phyloP scores from a whole-genome alignment of 2,329 filamentous ascomycete species.

The Alternaria longipes region DNA sequence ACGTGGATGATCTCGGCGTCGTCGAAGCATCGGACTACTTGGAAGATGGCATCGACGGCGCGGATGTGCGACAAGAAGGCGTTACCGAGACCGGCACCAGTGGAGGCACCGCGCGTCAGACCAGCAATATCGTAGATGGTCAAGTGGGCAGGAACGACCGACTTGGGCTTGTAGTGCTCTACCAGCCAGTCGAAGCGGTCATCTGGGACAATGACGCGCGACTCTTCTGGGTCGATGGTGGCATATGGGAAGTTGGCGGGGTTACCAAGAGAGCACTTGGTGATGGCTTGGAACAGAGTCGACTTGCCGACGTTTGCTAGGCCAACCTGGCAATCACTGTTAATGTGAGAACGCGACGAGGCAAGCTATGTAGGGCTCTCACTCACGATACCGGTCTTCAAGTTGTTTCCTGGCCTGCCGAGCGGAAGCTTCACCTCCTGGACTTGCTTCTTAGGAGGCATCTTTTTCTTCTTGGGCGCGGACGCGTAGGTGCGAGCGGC shows the following conservation, averaged over 20 bases:
- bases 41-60: constrained; percentile 97
- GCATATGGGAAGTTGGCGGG: constrained; percentile 99
- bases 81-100: constrained; percentile 96
- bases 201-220: constrained; percentile 95
- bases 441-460: constrained; percentile 94
- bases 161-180: constrained; percentile 98
- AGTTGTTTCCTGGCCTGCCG: constrained; percentile 93
- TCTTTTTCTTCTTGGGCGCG: constrained; percentile 71
- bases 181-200: constrained; percentile 95
- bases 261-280: constrained; percentile 96
- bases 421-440: constrained; percentile 96
- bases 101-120: constrained; percentile 93
- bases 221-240: constrained; percentile 98
- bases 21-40: constrained; percentile 96
- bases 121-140: constrained; percentile 99
- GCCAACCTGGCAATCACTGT: constrained; percentile 76
- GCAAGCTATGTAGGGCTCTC: constrained; percentile 57
- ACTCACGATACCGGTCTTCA: constrained; percentile 99
- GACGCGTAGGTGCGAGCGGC: constrained; percentile 66
- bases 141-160: constrained; percentile 92
- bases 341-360: constrained; percentile 52
- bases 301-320: constrained; percentile 99
- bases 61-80: constrained; percentile 98
- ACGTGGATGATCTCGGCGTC: constrained; percentile 99
- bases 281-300: constrained; percentile 99